These are phyloP conservation scores for Nelumbo lutea DNA, from an alignment of 164 flowering plant genomes.

Conservation along the genomic window DNA sequence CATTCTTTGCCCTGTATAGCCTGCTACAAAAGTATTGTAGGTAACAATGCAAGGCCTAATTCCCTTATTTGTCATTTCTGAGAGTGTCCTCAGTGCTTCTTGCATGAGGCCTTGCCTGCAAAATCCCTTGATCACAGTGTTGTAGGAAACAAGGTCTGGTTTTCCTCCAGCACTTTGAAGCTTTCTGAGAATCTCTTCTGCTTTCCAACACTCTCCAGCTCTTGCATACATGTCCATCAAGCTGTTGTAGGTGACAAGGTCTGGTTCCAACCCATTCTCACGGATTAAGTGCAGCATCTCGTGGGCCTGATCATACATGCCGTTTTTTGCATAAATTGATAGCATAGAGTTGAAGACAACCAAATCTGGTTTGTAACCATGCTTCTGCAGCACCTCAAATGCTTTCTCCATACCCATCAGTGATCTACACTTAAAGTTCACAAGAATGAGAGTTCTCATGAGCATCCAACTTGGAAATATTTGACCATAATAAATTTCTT, in stretches of 20 bases:
- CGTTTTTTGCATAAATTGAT: slow-evolving; percentile 67
- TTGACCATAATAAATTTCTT: slow-evolving; percentile 54
- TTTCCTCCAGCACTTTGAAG: slow-evolving; percentile 42
- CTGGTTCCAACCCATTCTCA: slow-evolving; percentile 65
- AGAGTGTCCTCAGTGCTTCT: slow-evolving; percentile 60
- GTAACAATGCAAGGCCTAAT: slow-evolving; percentile 80
- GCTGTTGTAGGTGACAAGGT: slow-evolving; percentile 78
- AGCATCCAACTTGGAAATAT: slow-evolving; percentile 86
- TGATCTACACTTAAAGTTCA: slow-evolving; percentile 58
- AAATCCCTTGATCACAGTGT: slow-evolving; percentile 88
- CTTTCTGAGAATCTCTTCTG: slow-evolving; percentile 65
- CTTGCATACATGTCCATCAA: slow-evolving; percentile 94
- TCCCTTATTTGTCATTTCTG: slow-evolving; percentile 66
- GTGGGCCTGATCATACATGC: slow-evolving; percentile 60
- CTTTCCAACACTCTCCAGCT: slow-evolving; percentile 81
- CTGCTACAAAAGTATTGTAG: slow-evolving; percentile 72
- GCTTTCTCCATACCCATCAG: slow-evolving; percentile 81
- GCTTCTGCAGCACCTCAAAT: slow-evolving; percentile 41
- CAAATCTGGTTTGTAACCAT: slow-evolving; percentile 79
- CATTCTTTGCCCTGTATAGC: slow-evolving; percentile 60
- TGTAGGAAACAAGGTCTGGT: slow-evolving; percentile 82
- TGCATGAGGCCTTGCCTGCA: slow-evolving; percentile 86
- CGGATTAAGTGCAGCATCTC: slow-evolving; percentile 54
- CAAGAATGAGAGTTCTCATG: slow-evolving; percentile 71
- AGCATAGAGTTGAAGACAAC: slow-evolving; percentile 82